Base-by-base conservation (phyloP, 73 alveolate species). In the Symbiodinium natans region DNA sequence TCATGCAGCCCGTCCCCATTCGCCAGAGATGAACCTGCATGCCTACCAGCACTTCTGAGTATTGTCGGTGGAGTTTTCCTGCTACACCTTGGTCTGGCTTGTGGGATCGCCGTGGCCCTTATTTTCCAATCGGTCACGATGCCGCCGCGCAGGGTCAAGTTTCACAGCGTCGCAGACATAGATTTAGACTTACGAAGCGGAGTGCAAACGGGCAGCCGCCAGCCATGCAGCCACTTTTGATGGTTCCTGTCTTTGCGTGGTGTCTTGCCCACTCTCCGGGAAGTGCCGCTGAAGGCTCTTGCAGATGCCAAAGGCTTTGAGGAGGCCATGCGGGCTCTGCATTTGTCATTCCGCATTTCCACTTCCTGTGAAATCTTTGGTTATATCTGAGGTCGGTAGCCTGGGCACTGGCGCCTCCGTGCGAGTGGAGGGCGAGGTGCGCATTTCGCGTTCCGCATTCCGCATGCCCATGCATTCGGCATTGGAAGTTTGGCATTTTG, bases 361-460 rank as follows among this genome's bases (percentile, higher is more conserved):
- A 36, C 68, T 25, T 19, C 38, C 17, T 27, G 13, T n/a, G 11
- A 4, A n/a, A 33, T 71, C 21, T 31, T 71, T 71, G 10, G 33
- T 71, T 71, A 36, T 71, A 3, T 10, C 41, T 8, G 27, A 89
- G 87, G 87, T 89, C 48, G 27, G 46, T 17, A 84, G 77, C 56
- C 96, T 40, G 54, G 96, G 96, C 52, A 89, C 96, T 3, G 96
- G 96, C 8, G 96, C 96, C 25, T 68, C 87, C n/a, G 96, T 89
- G 54, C 85, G 96, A 25, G 96, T 89, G 85, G 96, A 89, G 74
- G 96, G 96, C 23, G 96, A 68, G 43, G 71, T 29, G 27, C n/a
- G 23, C 71, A 13, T 1, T 52, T 15, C 71, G 68, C 71, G 71
- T 5, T 52, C 23, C 27, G 71, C 15, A 52, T 21, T 23, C 71